Conservation (phyloP, 2,329 filamentous ascomycete species). For the Volutella citrinella region DNA sequence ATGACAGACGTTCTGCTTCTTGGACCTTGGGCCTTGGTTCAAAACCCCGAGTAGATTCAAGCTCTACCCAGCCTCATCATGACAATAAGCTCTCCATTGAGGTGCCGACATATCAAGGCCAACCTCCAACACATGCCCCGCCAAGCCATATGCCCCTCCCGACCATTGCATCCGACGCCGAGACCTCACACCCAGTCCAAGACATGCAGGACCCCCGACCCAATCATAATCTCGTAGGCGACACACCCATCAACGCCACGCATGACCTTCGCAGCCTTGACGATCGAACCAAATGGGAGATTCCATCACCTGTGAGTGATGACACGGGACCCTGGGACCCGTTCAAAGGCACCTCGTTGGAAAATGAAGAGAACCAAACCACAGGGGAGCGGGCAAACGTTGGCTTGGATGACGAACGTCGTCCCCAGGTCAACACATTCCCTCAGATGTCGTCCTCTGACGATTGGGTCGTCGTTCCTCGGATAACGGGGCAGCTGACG, state of each 20-base stretch:
- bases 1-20: slow-evolving; percentile 41
- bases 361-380: too few relatives aligned
- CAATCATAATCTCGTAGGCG: too few relatives aligned
- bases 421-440: background rate
- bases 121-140: slow-evolving; percentile 17
- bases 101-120: slow-evolving; percentile 16
- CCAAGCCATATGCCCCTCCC: too few relatives aligned
- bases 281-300: too few relatives aligned
- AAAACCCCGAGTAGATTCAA: slow-evolving; percentile 27
- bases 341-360: background rate
- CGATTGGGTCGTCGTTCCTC: background rate
- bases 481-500: background rate
- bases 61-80: slow-evolving; percentile 18
- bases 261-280: too few relatives aligned
- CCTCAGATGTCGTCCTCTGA: background rate
- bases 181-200: too few relatives aligned
- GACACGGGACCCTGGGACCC: background rate
- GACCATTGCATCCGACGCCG: too few relatives aligned
- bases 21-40: slow-evolving; percentile 40
- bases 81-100: slow-evolving; percentile 16
- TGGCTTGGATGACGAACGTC: too few relatives aligned
- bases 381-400: too few relatives aligned
- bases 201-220: too few relatives aligned
- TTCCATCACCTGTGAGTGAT: background rate
- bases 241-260: too few relatives aligned